Percentiles rank a stretch among this genome's conserved stretches.
Conservation (phyloP, 1,284 basidiomycete species). For the Gastroboletus turbinatus region DNA sequence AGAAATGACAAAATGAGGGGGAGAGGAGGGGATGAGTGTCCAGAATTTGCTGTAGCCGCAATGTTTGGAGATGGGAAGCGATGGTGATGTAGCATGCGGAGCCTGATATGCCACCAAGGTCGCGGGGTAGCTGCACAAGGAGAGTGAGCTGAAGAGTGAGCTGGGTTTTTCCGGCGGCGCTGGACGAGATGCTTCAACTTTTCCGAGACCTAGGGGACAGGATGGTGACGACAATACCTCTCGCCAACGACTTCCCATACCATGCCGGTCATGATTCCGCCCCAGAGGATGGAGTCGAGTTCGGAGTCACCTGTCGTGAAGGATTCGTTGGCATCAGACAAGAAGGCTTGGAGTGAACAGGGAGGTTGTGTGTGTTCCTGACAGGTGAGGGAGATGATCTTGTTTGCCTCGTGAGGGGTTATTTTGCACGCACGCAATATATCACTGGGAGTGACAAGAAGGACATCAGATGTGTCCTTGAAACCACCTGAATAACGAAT, state of each 20-base stretch:
- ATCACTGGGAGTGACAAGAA: slow-evolving; percentile 49
- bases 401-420: slow-evolving; percentile 46
- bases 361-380: slow-evolving; percentile 37
- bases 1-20: slow-evolving; percentile 49
- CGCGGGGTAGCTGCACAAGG: slow-evolving; percentile 64
- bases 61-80: slow-evolving; percentile 69
- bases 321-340: slow-evolving; percentile 38
- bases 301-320: slow-evolving; percentile 70
- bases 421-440: slow-evolving; percentile 55
- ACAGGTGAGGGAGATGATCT: slow-evolving; percentile 49
- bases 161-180: slow-evolving; percentile 88
- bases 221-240: slow-evolving; percentile 50
- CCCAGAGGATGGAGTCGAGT: slow-evolving; percentile 68
- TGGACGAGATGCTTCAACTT: slow-evolving; percentile 33
- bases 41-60: slow-evolving; percentile 59
- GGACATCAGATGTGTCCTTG: slow-evolving; percentile 46
- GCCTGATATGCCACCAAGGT: slow-evolving; percentile 52
- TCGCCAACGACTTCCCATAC: slow-evolving; percentile 87
- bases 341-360: slow-evolving; percentile 38
- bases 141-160: slow-evolving; percentile 78
- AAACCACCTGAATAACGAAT: slow-evolving; percentile 41
- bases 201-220: background rate
- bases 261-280: slow-evolving; percentile 74
- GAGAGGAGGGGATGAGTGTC: slow-evolving; percentile 50
- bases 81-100: slow-evolving; percentile 77